Conservation (phyloP, 306 rosid species). For the Erythrophleum fordii region DNA sequence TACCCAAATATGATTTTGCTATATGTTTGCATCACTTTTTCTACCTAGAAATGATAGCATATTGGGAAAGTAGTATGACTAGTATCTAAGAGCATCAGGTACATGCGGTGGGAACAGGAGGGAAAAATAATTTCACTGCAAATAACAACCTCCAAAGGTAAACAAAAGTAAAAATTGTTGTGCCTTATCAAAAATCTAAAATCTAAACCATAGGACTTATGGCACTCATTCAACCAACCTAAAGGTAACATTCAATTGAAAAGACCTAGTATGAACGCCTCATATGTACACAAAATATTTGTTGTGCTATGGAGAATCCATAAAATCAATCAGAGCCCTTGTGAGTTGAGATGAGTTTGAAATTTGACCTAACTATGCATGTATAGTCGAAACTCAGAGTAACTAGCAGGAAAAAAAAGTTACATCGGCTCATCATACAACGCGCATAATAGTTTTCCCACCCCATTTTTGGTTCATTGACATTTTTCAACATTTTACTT, state of each 20-base stretch:
- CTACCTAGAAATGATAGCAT: background rate
- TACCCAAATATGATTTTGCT: background rate
- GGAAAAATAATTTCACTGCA: too few relatives aligned
- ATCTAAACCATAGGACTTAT: slow-evolving; percentile 18
- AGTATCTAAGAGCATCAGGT: background rate
- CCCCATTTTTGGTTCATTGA: background rate
- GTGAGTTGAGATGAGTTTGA: background rate
- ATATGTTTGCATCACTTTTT: background rate
- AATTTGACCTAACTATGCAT: slow-evolving; percentile 1
- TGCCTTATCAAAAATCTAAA: slow-evolving; percentile 15
- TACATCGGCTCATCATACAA: background rate
- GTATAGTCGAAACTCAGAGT: background rate
- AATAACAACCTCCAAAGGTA: background rate
- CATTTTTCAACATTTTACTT: slow-evolving; percentile 21
- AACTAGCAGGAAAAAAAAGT: background rate
- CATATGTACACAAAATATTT: background rate
- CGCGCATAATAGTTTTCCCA: background rate
- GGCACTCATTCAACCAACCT: slow-evolving; percentile 12
- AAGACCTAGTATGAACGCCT: background rate
- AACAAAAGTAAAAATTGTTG: background rate
- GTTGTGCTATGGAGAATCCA: background rate
- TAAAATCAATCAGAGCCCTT: slow-evolving; percentile 2
- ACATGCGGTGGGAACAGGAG: background rate
- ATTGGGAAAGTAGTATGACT: background rate
- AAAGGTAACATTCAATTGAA: slow-evolving; percentile 24